Percentiles rank a stretch among this genome's conserved stretches.
These are phyloP conservation scores for Phalaenopsis aphrodite DNA, from an alignment of 106 monocot genomes.

Conservation along the genomic window DNA sequence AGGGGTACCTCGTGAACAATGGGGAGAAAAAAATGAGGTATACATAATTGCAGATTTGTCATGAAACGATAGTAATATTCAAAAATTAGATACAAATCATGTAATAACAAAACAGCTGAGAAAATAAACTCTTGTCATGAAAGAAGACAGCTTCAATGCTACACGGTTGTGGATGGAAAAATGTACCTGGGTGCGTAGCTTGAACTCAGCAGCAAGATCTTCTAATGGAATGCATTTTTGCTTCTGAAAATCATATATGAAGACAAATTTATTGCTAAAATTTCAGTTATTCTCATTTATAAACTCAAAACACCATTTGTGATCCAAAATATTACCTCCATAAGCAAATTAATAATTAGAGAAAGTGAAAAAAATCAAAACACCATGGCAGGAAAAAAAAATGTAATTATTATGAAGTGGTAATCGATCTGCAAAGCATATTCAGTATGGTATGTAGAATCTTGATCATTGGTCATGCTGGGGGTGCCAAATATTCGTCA, in stretches of 20 bases:
- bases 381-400: neutral
- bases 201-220: constrained; percentile 73
- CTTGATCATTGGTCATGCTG: neutral
- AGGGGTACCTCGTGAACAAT: neutral
- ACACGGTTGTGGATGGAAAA: neutral
- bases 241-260: constrained; percentile 24
- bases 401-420: neutral
- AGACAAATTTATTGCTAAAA: constrained; percentile 4
- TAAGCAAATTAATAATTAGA: neutral
- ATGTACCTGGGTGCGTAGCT: constrained; percentile 50
- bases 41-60: neutral
- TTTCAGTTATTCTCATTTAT: neutral
- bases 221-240: constrained; percentile 68
- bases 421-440: neutral
- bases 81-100: neutral
- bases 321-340: neutral
- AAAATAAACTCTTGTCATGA: neutral
- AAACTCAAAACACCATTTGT: neutral
- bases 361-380: neutral
- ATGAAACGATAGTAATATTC: neutral
- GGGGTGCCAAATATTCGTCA: neutral
- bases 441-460: neutral
- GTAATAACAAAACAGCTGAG: neutral
- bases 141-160: neutral
- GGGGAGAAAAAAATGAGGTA: neutral